phyloP scores from a whole-genome alignment of 345 rosid genomes.

The Pugionium dolabratum region DNA sequence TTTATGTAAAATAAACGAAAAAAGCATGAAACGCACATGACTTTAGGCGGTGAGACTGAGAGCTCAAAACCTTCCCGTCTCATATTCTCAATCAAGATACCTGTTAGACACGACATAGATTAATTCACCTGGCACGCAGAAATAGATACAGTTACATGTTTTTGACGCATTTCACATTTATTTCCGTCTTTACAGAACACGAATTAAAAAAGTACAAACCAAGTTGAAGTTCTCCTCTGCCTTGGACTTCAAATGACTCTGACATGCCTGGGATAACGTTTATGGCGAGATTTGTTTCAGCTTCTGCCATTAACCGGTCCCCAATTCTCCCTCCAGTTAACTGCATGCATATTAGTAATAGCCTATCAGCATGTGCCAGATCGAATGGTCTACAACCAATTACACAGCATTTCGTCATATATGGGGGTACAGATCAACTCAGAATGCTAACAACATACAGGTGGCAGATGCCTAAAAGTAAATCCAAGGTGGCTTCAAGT shows the following conservation, averaged over 20 bases:
- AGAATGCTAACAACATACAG: slow-evolving; percentile 5
- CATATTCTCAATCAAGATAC: slow-evolving; percentile 98
- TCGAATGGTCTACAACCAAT: slow-evolving; percentile 14
- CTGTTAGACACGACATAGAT: slow-evolving; percentile 46
- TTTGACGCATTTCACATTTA: not conserved
- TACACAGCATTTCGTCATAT: slow-evolving; percentile 4
- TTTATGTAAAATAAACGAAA: slow-evolving; percentile 7
- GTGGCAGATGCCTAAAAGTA: slow-evolving; percentile 7
- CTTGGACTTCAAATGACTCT: slow-evolving; percentile 94
- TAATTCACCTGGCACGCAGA: slow-evolving; percentile 22
- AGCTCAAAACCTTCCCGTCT: slow-evolving; percentile 98
- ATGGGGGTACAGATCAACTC: not conserved
- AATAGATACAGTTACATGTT: slow-evolving; percentile 5
- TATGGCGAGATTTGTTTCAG: slow-evolving; percentile 98
- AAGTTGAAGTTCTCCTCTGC: slow-evolving; percentile 98
- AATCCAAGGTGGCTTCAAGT: slow-evolving; percentile 17
- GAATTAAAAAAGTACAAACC: slow-evolving; percentile 52
- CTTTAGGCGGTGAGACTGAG: slow-evolving; percentile 95
- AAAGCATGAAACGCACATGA: slow-evolving; percentile 64
- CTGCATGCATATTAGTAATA: slow-evolving; percentile 46
- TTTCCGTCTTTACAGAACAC: slow-evolving; percentile 10
- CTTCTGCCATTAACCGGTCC: slow-evolving; percentile 84
- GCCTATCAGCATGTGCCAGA: slow-evolving; percentile 22
- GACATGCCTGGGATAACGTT: slow-evolving; percentile 86
- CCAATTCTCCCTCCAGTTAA: slow-evolving; percentile 93